Evolutionary conservation across 2,329 filamentous ascomycete genomes (phyloP), one percentile per base, ranked within the genome.

Genomic region (Stenocarpella maydis): DNA sequence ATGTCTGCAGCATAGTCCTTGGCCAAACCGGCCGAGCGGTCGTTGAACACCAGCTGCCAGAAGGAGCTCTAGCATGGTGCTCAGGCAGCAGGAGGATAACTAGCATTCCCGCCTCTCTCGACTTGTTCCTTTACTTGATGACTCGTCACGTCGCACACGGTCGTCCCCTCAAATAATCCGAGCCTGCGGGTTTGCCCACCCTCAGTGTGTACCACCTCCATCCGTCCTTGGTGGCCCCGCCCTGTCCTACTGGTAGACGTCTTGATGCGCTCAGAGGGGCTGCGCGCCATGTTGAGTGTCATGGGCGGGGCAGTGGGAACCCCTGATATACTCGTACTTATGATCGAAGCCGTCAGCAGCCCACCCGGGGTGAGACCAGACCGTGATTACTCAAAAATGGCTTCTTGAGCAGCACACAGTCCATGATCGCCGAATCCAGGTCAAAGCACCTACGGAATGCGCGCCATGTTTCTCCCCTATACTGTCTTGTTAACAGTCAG

Each of bases 191-290:
- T 26, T 67, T 54, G 65, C 65, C 41, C 53, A 52, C 31, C 17
- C 19, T n/a, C 41, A 17, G 28, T 15, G 7, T 31, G 65, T 67
- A 49, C 41, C 17, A 58, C 65, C 15, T 28, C 43, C 8, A 37
- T 34, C 58, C 28, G 19, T 49, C 10, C 14, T 14, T 39, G 21
- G n/a, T 41, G 47, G 15, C 53, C 24, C 53, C 43, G 15, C 53
- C 65, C 58, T n/a, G 41, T 67, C 52, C 65, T 67, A 21, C 43
- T 43, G 65, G 65, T 39, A 67, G 52, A 58, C 50, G 31, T n/a
- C 43, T 67, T 17, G 65, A 2, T 67, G 53, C 47, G 26, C 45
- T 49, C 45, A 2, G 10, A 31, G 21, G 39, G 34, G 53, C 43
- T 8, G 34, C 6, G 34, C 9, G 8, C 34, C 31, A 19, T 28